phyloP scores from a whole-genome alignment of 1,284 basidiomycete species.

The Volvariella surrecta region DNA sequence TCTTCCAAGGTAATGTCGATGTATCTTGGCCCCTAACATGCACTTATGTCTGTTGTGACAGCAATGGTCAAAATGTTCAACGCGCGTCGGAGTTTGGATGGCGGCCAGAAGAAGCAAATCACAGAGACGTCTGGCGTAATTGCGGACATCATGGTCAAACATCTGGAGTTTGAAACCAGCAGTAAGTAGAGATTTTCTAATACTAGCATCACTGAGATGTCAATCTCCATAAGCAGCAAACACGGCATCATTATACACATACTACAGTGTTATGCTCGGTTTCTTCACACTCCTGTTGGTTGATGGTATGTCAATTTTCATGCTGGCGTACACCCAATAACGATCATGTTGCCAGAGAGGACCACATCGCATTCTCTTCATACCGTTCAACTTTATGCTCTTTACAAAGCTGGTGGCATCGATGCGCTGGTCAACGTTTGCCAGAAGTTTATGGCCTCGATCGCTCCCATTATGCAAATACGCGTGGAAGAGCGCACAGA shows the following conservation, averaged over 20 bases:
- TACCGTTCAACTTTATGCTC: constrained; percentile 73
- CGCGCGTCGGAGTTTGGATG: constrained; percentile 72
- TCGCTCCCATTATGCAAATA: constrained; percentile 42
- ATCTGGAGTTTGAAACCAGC: constrained; percentile 50
- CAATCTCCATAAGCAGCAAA: constrained; percentile 20
- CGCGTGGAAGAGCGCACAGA: constrained; percentile 49
- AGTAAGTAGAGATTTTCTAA: constrained; percentile 4
- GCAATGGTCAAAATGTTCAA: constrained; percentile 87
- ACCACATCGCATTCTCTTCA: constrained; percentile 69
- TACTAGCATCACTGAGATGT: background rate
- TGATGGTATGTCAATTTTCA: constrained; percentile 54
- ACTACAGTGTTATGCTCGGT: constrained; percentile 74
- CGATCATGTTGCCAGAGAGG: constrained; percentile 48
- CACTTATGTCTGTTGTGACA: constrained; percentile 20
- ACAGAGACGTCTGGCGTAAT: constrained; percentile 59
- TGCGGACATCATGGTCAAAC: constrained; percentile 66
- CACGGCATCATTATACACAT: constrained; percentile 47
- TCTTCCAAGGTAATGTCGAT: constrained; percentile 73
- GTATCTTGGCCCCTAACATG: background rate
- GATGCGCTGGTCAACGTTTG: constrained; percentile 60
- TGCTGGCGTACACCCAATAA: constrained; percentile 5
- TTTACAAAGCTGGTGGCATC: constrained; percentile 70
- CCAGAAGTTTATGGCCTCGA: constrained; percentile 45
- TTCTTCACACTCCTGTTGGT: constrained; percentile 69
- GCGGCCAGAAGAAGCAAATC: constrained; percentile 74